Percentiles rank a stretch among this genome's conserved stretches.
These are phyloP conservation scores for Kwoniella sp. DNA, from an alignment of 768 basidiomycete genomes.

Conservation along the genomic window DNA sequence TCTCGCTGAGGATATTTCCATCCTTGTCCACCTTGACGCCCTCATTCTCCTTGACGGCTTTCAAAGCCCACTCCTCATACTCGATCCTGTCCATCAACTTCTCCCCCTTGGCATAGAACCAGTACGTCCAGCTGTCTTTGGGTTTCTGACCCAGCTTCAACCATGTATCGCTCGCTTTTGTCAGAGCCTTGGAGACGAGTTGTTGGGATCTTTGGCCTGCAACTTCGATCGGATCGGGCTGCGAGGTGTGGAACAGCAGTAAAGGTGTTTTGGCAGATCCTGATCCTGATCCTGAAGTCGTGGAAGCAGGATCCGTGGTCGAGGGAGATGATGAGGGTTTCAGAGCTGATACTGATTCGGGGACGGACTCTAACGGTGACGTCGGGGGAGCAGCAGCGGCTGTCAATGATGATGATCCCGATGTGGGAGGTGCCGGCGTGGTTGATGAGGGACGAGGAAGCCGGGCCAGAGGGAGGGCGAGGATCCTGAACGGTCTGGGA, in stretches of 20 bases:
- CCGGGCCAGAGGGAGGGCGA: conserved; percentile 52
- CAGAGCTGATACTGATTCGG: neutral
- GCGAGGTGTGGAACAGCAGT: conserved; percentile 40
- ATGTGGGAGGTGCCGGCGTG: conserved; percentile 13
- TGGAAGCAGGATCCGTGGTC: conserved; percentile 2
- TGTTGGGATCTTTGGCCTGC: conserved; percentile 8
- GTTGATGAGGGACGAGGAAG: conserved; percentile 25
- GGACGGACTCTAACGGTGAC: conserved; percentile 3
- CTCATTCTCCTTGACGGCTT: conserved; percentile 47
- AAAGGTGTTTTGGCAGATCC: conserved; percentile 23
- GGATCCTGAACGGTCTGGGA: conserved; percentile 43
- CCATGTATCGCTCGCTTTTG: conserved; percentile 48
- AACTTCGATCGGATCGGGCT: conserved; percentile 25
- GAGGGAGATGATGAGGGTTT: neutral
- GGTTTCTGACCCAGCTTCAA: conserved; percentile 47
- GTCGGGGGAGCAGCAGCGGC: conserved; percentile 9
- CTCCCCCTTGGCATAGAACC: conserved; percentile 53
- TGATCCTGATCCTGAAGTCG: neutral
- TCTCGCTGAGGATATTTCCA: conserved; percentile 31
- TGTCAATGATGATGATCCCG: neutral
- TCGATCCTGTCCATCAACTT: conserved; percentile 57
- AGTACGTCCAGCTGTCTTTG: conserved; percentile 46
- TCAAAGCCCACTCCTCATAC: conserved; percentile 57
- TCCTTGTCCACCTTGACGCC: conserved; percentile 44
- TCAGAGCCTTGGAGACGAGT: conserved; percentile 25